Base-by-base conservation (phyloP, 148 eudicot genomes). In the Vaccinium corymbosum region DNA sequence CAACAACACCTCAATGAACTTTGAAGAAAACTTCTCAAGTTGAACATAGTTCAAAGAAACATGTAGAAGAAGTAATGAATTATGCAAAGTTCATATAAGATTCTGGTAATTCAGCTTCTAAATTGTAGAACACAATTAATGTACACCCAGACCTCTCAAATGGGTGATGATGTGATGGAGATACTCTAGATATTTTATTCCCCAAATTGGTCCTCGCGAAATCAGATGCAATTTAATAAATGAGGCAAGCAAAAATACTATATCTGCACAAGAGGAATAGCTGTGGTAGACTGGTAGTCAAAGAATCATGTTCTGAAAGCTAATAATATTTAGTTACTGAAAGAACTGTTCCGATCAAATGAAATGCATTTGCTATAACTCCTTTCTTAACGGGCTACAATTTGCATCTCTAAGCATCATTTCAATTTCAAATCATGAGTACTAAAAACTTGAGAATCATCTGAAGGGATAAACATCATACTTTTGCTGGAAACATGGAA, bases 271-370 rank as follows among this genome's bases (percentile, higher is more conserved):
- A 32, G 19, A 55, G 81, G 64, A 53, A 2, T 17, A 79, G 16
- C 17, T 16, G 38, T 2, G 46, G 17, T 27, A 27, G 53, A 29
- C 59, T 2, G 46, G 17, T 27, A 27, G 53, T 53, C 59, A 22
- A 15, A 35, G 61, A 15, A 6, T 17, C 27, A 25, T 25, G 51
- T 25, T 9, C 59, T 22, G 38, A 51, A 76, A 76, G 79, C 29
- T 76, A 20, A 76, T 46, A 19, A 25, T n/a, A 22, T 22, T 29
- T 51, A 51, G 12, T 27, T 78, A 16, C 32, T 29, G 48, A 78
- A 53, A 78, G 62, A 78, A 35, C 55, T 16, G 35, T 78, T 78
- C 81, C 80, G 15, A 53, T 52, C 12, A 52, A 52, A 27, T 53
- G 62, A 79, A 53, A n/a, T 25, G 80, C 80, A 52, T 78, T 50